Base-by-base conservation (phyloP, 768 basidiomycete genomes). In the Collybia sordida region DNA sequence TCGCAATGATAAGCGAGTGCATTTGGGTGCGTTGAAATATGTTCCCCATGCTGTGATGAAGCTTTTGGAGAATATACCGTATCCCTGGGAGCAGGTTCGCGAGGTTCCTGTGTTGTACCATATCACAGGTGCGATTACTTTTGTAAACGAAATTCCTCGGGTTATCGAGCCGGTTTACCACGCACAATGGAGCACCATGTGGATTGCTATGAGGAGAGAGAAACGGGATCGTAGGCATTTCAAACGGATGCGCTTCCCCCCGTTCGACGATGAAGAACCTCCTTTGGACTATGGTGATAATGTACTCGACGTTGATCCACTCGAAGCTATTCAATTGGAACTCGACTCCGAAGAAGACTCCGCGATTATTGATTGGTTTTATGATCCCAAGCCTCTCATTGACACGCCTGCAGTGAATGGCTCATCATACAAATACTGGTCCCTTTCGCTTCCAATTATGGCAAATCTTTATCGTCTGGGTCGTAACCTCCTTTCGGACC, bases 31-130 rank as follows among this genome's bases (percentile, higher is more conserved):
- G 28, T 81, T 98, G 64, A 93, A 93, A 73, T 99, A 98, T 67
- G 95, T 99, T 45, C 97, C 97, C 18, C 97, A 99, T 70, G 97
- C 97, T 37, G 97, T 99, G 52, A 91, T 98, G 88, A 99, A 99
- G 73, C 80, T 99, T 54, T 79, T 99, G 58, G 97, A 99, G 76
- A 99, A 99, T 71, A 94, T 98, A 60, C 95, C 94, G 48, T 90
- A 81, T 67, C 94, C 94, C 55, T 96, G 93, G 94, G 95, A 97
- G 80, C 97, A 99, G 82, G 96, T 99, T 24, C 90, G 97, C 62
- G 97, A 99, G 70, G 97, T 99, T 2, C 94, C 94, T 7, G 95
- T 98, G 15, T 78, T 99, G 50, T 99, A 99, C 70, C 97, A 99
- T 67, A 96, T 99, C 63, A 98, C 97, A 7, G 97, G 97, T 56